Percentiles rank a stretch among this genome's conserved stretches.
Evolutionary conservation across 176 grass and related monocot genomes (phyloP).

Genomic region (Oryza brachyantha): DNA sequence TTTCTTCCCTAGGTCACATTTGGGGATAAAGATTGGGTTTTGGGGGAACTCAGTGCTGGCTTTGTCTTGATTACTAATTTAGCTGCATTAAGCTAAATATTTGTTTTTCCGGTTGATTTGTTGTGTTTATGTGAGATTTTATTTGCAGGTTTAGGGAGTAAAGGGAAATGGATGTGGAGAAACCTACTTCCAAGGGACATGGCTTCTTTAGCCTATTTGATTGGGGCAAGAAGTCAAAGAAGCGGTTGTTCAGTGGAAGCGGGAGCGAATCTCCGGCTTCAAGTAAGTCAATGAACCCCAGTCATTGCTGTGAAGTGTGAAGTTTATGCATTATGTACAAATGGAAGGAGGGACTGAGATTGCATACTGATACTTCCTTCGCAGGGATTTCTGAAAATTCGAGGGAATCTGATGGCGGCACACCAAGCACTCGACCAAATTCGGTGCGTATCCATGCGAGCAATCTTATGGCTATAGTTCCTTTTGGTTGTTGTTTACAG

Average conservation of each 20-base stretch:
- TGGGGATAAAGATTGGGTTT: conserved; percentile 2
- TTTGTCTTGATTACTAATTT: conserved; percentile 16
- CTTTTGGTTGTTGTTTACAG: neutral
- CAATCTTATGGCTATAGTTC: neutral
- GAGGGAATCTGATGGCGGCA: conserved; percentile 36
- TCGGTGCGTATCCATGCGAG: conserved; percentile 34
- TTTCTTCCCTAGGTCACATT: conserved; percentile 38
- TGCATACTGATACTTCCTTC: neutral
- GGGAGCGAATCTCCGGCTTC: conserved; percentile 16
- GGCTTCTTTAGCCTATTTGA: conserved; percentile 81
- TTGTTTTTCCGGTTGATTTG: neutral
- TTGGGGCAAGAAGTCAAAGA: conserved; percentile 82
- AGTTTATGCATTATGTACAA: neutral
- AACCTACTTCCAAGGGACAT: conserved; percentile 61
- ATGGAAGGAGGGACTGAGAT: neutral
- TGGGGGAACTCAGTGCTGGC: neutral
- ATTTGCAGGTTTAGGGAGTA: conserved; percentile 21
- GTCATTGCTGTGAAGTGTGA: neutral
- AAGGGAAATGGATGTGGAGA: conserved; percentile 69
- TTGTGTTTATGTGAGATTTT: conserved; percentile 37
- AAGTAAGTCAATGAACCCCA: conserved; percentile 7
- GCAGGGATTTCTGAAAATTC: conserved; percentile 38
- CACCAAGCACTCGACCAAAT: conserved; percentile 34
- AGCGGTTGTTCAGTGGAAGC: conserved; percentile 48
- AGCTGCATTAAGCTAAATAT: conserved; percentile 10